Base-by-base conservation (phyloP, 164 flowering plant species). In the Vitis rotundifolia region DNA sequence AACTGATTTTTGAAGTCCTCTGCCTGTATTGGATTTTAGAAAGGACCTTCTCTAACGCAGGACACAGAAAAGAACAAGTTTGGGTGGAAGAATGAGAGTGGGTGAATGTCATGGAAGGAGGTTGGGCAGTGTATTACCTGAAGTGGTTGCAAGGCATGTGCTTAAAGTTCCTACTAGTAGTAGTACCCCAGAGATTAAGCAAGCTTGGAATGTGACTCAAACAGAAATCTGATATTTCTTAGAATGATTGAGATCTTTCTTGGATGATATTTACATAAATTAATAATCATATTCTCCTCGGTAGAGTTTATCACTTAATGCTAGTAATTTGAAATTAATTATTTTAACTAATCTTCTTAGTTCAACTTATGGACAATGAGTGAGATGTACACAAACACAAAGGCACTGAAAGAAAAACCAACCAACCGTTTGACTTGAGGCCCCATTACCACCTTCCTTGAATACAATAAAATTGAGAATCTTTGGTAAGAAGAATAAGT, bases 381-480 rank as follows among this genome's bases (percentile, higher is more conserved):
- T 14, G 19, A 69, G 26, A 15, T 51, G 15, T 49, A 26, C 47
- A 53, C 63, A 70, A 71, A 61, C 69, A 68, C 48, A 63, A 70
- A 62, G 67, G 44, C 59, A 73, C 67, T 62, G 66, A 56, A 62
- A 75, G 78, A 74, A 76, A 81, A 80, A 44, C 68, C 81, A 82
- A 81, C 79, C 50, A 75, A 79, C 76, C 78, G 77, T 63, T 79
- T 82, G 82, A 80, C 83, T 73, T 15, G 68, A 61, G 81, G 78
- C 52, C 77, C 85, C 81, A 71, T 70, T 12, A 50, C 52, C 22
- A 22, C 63, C 18, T 57, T 5, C 19, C 22, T 66, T 22, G 12
- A 57, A 66, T 53, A 14, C 59, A 59, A 54, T 22, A 72, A 11
- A 59, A 53, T 44, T 49, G 50, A 73, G 79, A 77, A 80, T 83